These are phyloP conservation scores for Phytophthora cactorum DNA, from an alignment of 352 stramenopile species.

Conservation along the genomic window DNA sequence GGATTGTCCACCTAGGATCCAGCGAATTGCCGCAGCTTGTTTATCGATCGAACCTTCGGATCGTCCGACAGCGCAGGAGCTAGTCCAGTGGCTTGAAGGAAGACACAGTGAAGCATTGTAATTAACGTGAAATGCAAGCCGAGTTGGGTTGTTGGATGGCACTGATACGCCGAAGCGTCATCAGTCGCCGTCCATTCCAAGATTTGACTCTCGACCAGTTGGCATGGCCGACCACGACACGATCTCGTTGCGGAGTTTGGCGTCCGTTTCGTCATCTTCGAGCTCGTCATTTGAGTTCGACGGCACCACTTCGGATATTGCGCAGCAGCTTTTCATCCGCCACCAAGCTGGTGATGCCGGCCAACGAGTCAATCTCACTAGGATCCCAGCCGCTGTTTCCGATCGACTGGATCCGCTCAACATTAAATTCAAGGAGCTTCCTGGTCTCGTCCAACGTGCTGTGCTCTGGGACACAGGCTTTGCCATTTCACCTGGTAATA, in stretches of 20 bases:
- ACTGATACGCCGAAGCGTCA: background rate
- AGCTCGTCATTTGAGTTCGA: slow-evolving; percentile 35
- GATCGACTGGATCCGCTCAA: slow-evolving; percentile 18
- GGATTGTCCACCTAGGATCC: slow-evolving; percentile 45
- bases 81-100: slow-evolving; percentile 18
- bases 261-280: slow-evolving; percentile 2
- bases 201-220: background rate
- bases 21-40: slow-evolving; percentile 18
- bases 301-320: slow-evolving; percentile 43
- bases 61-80: slow-evolving; percentile 13
- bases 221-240: background rate
- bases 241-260: slow-evolving; percentile 1
- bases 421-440: slow-evolving; percentile 25
- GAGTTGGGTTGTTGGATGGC: background rate
- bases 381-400: slow-evolving; percentile 12
- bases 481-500: slow-evolving; percentile 15
- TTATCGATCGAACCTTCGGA: slow-evolving; percentile 20
- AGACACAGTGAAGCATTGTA: slow-evolving; percentile 13
- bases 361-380: slow-evolving; percentile 12
- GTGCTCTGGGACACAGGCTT: slow-evolving; percentile 50
- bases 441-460: slow-evolving; percentile 36
- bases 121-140: background rate
- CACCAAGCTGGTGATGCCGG: slow-evolving; percentile 7
- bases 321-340: slow-evolving; percentile 40
- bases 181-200: background rate